Percentiles rank a stretch among this genome's conserved stretches.
Evolutionary conservation across 2,329 filamentous ascomycete species (phyloP).

Genomic region (Pseudonectria foliicola): DNA sequence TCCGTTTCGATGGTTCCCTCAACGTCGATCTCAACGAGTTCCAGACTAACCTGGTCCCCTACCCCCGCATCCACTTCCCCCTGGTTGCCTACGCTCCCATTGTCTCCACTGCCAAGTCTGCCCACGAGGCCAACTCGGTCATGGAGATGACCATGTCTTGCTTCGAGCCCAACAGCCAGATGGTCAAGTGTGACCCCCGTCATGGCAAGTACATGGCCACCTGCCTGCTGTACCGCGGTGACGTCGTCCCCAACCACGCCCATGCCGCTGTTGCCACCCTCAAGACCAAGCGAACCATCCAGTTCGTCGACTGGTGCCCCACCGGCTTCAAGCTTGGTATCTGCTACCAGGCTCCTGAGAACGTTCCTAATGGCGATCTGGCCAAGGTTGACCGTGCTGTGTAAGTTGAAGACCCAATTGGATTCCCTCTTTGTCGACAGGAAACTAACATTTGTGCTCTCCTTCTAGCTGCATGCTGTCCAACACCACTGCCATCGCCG

Average conservation of each 20-base stretch:
- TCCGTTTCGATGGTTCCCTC: conserved; percentile 96
- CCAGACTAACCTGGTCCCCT: conserved; percentile 99
- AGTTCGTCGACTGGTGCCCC: conserved; percentile 99
- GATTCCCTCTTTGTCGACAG: too few relatives aligned
- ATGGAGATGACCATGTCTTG: conserved; percentile 98
- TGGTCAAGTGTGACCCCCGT: conserved; percentile 98
- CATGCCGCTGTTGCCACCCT: conserved; percentile 88
- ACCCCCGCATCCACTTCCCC: conserved; percentile 98
- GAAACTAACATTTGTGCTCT: conserved; percentile 3
- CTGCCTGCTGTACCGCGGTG: conserved; percentile 94
- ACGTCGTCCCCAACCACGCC: conserved; percentile 94
- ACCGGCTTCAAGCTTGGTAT: conserved; percentile 99
- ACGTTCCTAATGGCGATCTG: conserved; percentile 93
- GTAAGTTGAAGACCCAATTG: conserved; percentile 51
- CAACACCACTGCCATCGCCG: conserved; percentile 97
- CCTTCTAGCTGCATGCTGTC: conserved; percentile 81
- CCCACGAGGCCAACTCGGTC: conserved; percentile 96
- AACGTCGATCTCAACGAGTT: conserved; percentile 99
- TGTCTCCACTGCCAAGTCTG: conserved; percentile 89
- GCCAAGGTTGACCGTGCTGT: conserved; percentile 98
- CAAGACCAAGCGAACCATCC: conserved; percentile 98
- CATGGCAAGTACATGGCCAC: conserved; percentile 99
- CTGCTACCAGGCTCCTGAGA: conserved; percentile 96
- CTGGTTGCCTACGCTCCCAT: conserved; percentile 94
- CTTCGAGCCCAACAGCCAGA: conserved; percentile 99